Percentiles rank a stretch among this genome's conserved stretches.
phyloP scores from a whole-genome alignment of 2,329 filamentous ascomycete species.

The Fusarium devonianum region DNA sequence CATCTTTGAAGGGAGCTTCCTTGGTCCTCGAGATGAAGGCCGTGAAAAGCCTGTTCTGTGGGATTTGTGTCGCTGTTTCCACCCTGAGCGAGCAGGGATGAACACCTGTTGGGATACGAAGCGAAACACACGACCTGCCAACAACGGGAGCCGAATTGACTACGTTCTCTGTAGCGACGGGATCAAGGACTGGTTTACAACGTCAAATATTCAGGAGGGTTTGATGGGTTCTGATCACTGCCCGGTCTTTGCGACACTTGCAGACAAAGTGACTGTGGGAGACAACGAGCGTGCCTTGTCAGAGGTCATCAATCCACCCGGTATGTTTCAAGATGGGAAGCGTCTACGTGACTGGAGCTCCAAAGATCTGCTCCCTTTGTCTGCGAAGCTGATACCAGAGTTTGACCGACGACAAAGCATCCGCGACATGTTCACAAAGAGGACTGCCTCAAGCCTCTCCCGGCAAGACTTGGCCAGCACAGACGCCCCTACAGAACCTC shows the following conservation, averaged over 20 bases:
- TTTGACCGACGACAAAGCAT: slow-evolving; percentile 87
- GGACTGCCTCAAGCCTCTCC: slow-evolving; percentile 18
- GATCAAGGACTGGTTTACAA: slow-evolving; percentile 81
- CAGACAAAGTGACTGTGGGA: slow-evolving; percentile 64
- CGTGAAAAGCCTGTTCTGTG: slow-evolving; percentile 76
- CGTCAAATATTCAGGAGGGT: slow-evolving; percentile 89
- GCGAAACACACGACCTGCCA: slow-evolving; percentile 93
- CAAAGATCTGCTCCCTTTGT: slow-evolving; percentile 75
- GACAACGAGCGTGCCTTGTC: slow-evolving; percentile 61
- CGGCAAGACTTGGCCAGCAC: slow-evolving; percentile 10
- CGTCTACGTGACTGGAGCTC: slow-evolving; percentile 71
- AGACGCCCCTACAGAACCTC: not conserved
- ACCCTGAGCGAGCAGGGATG: slow-evolving; percentile 84
- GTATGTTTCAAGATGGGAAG: slow-evolving; percentile 72
- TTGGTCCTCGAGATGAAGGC: slow-evolving; percentile 71
- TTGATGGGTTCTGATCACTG: slow-evolving; percentile 96
- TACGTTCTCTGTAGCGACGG: slow-evolving; percentile 85
- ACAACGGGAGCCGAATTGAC: slow-evolving; percentile 92
- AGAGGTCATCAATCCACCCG: slow-evolving; percentile 80
- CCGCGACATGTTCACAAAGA: slow-evolving; percentile 83
- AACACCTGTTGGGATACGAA: slow-evolving; percentile 97
- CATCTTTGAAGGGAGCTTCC: slow-evolving; percentile 74
- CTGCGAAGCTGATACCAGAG: slow-evolving; percentile 84
- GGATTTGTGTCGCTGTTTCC: slow-evolving; percentile 84
- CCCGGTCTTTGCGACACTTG: slow-evolving; percentile 82